Evolutionary conservation across 306 rosid species (phyloP), one percentile per base, ranked within the genome.

Genomic region (Astragalus glycyphyllos): DNA sequence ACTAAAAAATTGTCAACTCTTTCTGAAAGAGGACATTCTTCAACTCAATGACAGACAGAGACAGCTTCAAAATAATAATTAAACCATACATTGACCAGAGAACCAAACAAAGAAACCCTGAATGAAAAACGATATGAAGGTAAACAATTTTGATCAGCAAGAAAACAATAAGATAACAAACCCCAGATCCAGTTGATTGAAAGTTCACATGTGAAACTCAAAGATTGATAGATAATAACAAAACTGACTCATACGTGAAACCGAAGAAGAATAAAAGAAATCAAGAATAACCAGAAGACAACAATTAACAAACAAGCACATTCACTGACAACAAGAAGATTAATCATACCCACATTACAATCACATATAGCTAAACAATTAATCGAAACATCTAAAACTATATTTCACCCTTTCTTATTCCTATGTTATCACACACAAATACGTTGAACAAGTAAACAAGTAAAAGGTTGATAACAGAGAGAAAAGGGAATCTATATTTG

Each of bases 161-260:
- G 56, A 29, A 62, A 78, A 58, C n/a, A 58, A 65, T 11, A 50
- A 14, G 40, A 73, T 26, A 72, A 67, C 26, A 35, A 50, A 77
- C 54, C 77, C 74, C 83, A 72, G 86, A 84, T 84, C 92, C 85
- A 84, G 66, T 68, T 64, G 16, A 20, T 57, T 26, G 34, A 35
- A 63, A 37, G 61, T 44, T 69, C 74, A 50, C 47, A 67, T n/a
- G 58, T 11, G 68, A 65, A 54, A 75, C 15, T 17, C 8, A 13
- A 41, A 55, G 31, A 15, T 26, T 26, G 31, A 51, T 64, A 71
- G 63, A 13, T n/a, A n/a, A n/a, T n/a, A 56, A 65, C 68, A 51
- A 61, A 61, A 69, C 49, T 65, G 38, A 50, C 38, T 31, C 67
- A 47, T 31, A 70, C 53, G 58, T 60, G 56, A 12, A 63, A 32